Conservation (phyloP, 345 rosid genomes). For the Punica granatum region DNA sequence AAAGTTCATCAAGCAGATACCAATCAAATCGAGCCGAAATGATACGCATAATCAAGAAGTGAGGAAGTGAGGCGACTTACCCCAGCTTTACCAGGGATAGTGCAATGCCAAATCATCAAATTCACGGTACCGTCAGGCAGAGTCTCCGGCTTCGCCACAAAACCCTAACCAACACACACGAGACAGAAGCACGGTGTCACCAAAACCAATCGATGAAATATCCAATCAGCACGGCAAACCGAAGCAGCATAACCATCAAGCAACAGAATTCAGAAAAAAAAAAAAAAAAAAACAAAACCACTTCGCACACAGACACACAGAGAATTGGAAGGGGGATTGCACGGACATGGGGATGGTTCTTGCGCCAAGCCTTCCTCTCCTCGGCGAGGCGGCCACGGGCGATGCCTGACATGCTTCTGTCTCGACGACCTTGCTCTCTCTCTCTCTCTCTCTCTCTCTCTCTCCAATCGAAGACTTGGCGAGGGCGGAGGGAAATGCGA, state of each 20-base stretch:
- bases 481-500: neutral
- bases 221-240: constrained; percentile 4
- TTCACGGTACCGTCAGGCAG: constrained; percentile 69
- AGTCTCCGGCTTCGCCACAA: constrained; percentile 94
- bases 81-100: constrained; percentile 91
- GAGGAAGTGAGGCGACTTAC: constrained; percentile 30
- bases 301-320: constrained; percentile 1
- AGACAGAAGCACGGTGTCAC: neutral
- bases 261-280: too few species aligned
- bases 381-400: constrained; percentile 94
- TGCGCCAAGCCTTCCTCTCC: constrained; percentile 94
- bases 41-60: neutral
- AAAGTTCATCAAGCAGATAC: neutral
- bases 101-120: constrained; percentile 97
- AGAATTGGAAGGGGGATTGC: neutral
- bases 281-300: neutral
- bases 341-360: constrained; percentile 93
- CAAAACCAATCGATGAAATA: neutral
- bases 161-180: constrained; percentile 48
- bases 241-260: neutral
- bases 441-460: too few species aligned
- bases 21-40: neutral
- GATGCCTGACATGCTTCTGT: constrained; percentile 66
- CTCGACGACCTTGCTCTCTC: constrained; percentile 1
- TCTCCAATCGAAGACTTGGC: too few species aligned